Base-by-base conservation (phyloP, 306 rosid species). In the Ochetophila trinervis region DNA sequence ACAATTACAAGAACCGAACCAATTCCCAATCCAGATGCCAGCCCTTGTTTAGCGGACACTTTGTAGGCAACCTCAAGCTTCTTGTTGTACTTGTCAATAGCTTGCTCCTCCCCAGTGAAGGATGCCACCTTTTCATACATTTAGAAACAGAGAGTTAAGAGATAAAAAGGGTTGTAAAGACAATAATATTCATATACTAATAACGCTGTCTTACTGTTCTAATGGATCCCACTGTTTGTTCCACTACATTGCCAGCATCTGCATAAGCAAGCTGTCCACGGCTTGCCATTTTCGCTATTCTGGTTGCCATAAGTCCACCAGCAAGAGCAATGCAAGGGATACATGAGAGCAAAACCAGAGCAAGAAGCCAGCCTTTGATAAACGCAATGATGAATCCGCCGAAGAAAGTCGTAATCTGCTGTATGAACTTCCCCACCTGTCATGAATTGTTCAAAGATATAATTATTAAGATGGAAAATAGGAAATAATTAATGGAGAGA, bases 361-460 rank as follows among this genome's bases (percentile, higher is more conserved):
- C 23, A 1, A 93, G 87, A 3, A 16, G 79, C 98, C 95, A 86
- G 66, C 98, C 98, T 76, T 56, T 89, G 17, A 68, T 4, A 8
- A 89, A 84, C 15, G 83, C 96, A 67, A 89, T 27, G 51, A 62
- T 72, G 80, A 93, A 93, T 5, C 90, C 97, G 5, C 95, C 98
- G 0, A 87, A 0, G 75, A 89, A 93, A 12, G 86, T 87, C 51
- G 97, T 63, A 60, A 53, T 20, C 9, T 85, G 88, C 60, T 93
- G 98, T 60, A 89, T 47, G 79, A 86, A 86, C 81, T 86, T 93
- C 48, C 96, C 98, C 37, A 93, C 98, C 98, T 92, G 75, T 51
- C 67, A 82, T 15, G 19, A 62, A 49, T 67, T 27, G 51, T 47
- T 47, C 14, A 47, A 47, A 11, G 32, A 27, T 27, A 27, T 27